phyloP scores from a whole-genome alignment of 345 rosid species.

The Acer campestre region DNA sequence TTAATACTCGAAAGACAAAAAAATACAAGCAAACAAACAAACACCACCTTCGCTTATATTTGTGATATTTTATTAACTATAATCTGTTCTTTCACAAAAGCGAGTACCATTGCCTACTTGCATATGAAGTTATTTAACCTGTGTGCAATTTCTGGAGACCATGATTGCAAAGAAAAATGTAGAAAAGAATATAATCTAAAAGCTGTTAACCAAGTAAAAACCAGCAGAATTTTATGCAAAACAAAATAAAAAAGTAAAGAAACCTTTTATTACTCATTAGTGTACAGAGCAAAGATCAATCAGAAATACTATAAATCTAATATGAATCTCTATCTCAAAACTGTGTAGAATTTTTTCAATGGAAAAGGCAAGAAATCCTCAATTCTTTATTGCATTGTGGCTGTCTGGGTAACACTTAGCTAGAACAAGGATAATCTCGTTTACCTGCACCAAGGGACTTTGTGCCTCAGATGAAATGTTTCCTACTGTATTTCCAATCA shows the following conservation, averaged over 20 bases:
- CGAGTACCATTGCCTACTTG: too few species aligned
- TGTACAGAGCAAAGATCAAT: background rate
- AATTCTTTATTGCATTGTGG: too few species aligned
- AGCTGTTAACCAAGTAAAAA: background rate
- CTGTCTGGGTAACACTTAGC: background rate
- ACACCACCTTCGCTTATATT: too few species aligned
- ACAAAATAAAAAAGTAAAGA: background rate
- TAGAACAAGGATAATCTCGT: background rate
- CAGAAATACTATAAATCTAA: background rate
- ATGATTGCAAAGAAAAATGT: too few species aligned
- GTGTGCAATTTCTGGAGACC: too few species aligned
- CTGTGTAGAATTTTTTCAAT: background rate
- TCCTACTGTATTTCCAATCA: background rate
- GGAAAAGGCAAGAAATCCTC: too few species aligned
- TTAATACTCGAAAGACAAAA: too few species aligned
- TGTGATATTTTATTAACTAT: too few species aligned
- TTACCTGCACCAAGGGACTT: background rate
- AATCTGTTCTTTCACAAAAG: too few species aligned
- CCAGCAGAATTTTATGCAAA: background rate
- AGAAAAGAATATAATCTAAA: background rate
- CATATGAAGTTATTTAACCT: too few species aligned
- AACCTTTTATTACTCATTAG: background rate
- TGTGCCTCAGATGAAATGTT: background rate
- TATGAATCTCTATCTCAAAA: background rate
- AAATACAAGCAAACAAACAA: too few species aligned